Evolutionary conservation across 139 green algal species (phyloP).

Genomic region (Tetradesmus lagerheimii): DNA sequence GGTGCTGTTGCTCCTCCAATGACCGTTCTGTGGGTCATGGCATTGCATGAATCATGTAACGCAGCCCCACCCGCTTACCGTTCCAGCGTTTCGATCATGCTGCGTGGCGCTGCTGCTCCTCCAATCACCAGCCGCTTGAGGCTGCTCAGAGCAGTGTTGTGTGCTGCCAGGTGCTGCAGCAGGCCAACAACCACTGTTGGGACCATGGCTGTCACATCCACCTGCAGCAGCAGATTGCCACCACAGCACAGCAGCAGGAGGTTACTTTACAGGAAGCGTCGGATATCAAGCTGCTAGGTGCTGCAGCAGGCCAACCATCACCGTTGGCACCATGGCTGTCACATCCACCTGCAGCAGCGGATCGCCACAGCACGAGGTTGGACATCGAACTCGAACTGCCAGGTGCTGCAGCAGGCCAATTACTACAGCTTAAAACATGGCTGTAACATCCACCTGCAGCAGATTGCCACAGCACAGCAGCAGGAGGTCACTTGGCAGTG

Average conservation of each 20-base stretch:
- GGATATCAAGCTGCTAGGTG: too few species aligned
- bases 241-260: too few species aligned
- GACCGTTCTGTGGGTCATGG: too few species aligned
- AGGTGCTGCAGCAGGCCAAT: slow-evolving; percentile 71
- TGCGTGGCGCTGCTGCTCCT: slow-evolving; percentile 72
- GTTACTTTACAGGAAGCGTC: too few species aligned
- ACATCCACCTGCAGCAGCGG: too few species aligned
- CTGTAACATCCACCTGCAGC: slow-evolving; percentile 26
- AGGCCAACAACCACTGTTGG: slow-evolving; percentile 82
- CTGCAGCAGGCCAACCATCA: too few species aligned
- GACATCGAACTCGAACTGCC: too few species aligned
- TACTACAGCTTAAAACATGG: slow-evolving; percentile 84
- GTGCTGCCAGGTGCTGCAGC: slow-evolving; percentile 66
- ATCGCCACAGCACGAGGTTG: too few species aligned
- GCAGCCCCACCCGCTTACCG: slow-evolving; percentile 28
- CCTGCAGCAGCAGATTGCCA: slow-evolving; percentile 20
- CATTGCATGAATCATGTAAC: too few species aligned
- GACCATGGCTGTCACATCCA: slow-evolving; percentile 62
- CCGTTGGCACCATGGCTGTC: too few species aligned
- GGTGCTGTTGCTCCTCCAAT: slow-evolving; percentile 82
- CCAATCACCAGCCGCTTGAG: slow-evolving; percentile 73
- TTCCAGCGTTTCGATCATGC: slow-evolving; percentile 58
- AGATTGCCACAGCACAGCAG: too few species aligned
- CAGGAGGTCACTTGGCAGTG: too few species aligned
- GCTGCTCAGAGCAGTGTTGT: slow-evolving; percentile 46